Evolutionary conservation across 2,329 filamentous ascomycete species (phyloP), one percentile per base, ranked within the genome.

Genomic region (Lizonia empirigonia): DNA sequence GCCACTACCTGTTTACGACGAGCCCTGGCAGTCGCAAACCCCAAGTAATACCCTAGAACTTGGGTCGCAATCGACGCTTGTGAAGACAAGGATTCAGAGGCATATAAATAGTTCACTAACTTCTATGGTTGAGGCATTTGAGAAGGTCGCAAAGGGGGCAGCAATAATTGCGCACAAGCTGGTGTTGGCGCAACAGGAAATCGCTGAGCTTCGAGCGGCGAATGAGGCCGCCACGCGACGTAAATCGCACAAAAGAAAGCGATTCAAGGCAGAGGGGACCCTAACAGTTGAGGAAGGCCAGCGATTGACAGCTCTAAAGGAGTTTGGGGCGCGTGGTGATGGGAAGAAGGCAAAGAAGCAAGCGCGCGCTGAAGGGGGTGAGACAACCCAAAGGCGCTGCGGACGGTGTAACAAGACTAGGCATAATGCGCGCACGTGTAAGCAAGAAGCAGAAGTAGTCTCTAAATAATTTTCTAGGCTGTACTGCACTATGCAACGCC

Each of bases 11-110:
- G 34, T 35, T 13, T 44, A 50, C 10, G 45, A 56, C 26, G 15
- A 30, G 24, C 45, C 26, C 33, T 62, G 33, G 56, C 26, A 58
- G 50, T 58, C 46, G 20, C 34, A 58, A 58, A 62, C 49, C 10
- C 59, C 20, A 47, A 56, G 51, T 19, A 60, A 58, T 45, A 46
- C 57, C 27, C 22, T 51, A 18, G 24, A 57, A 50, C 32, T 55
- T 27, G 26, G 40, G 37, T 56, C 34, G 10, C 48, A 59, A 48
- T 57, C 32, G 24, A 55, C 30, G 23, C 40, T 54, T 10, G 13
- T 19, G 6, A 6, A n/a, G n/a, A 7, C 6, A 6, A 26, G 10
- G 24, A 7, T 7, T 26, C 6, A 26, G 10, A n/a, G n/a, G n/a
- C n/a, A n/a, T n/a, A n/a, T n/a, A n/a, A n/a, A n/a, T n/a, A n/a